Evolutionary conservation across 169 alveolate genomes (phyloP).

Genomic region (Cryptosporidium ubiquitum): DNA sequence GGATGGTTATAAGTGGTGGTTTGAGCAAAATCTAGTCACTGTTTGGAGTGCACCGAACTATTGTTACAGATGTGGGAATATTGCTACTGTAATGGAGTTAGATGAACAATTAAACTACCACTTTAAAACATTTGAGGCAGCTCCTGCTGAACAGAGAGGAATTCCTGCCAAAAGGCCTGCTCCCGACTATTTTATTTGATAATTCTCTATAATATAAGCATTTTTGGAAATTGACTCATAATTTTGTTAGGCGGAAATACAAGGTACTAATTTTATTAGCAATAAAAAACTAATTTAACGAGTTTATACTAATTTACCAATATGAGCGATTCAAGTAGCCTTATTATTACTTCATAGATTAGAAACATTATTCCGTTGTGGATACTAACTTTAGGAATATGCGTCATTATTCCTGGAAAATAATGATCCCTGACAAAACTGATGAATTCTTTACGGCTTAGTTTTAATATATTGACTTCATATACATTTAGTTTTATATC

Average conservation of each 20-base stretch:
- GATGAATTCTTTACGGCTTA: neutral
- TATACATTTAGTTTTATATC: neutral
- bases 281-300: neutral
- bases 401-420: slow-evolving; percentile 62
- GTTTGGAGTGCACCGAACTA: slow-evolving; percentile 98
- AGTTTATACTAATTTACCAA: neutral
- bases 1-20: slow-evolving; percentile 98
- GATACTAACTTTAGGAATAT: slow-evolving; percentile 65
- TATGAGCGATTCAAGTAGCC: neutral
- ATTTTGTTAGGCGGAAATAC: neutral
- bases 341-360: slow-evolving; percentile 43
- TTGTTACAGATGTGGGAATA: slow-evolving; percentile 94
- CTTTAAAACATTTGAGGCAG: slow-evolving; percentile 88
- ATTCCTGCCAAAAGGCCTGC: slow-evolving; percentile 87
- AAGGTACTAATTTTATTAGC: too few relatives aligned
- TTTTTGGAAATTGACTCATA: neutral
- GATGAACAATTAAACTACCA: slow-evolving; percentile 88
- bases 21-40: slow-evolving; percentile 82
- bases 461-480: neutral
- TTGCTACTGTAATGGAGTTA: slow-evolving; percentile 90
- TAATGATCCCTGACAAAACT: slow-evolving; percentile 3
- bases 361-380: slow-evolving; percentile 63
- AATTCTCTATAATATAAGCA: neutral
- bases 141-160: slow-evolving; percentile 87
- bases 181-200: slow-evolving; percentile 87